These are phyloP conservation scores for Schoenoplectus triqueter DNA, from an alignment of 202 grass and related monocot genomes.

Conservation along the genomic window DNA sequence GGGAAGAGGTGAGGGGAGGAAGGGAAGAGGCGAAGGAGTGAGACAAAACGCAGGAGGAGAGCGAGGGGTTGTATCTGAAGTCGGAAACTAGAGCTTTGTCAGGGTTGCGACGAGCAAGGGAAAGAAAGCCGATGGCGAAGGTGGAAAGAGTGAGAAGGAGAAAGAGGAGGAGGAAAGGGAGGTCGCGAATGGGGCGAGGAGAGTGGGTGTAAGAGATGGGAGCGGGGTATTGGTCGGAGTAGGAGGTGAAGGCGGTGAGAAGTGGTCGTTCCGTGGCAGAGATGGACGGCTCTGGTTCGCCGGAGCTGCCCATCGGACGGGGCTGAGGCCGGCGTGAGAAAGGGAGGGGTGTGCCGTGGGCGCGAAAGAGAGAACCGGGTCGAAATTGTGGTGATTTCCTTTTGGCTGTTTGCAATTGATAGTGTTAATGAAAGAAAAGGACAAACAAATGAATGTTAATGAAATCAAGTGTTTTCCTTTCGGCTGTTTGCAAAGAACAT, in stretches of 20 bases:
- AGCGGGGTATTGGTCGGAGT: slow-evolving; percentile 19
- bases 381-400: background rate
- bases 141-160: slow-evolving; percentile 54
- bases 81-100: slow-evolving; percentile 30
- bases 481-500: background rate
- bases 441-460: background rate
- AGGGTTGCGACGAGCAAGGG: slow-evolving; percentile 49
- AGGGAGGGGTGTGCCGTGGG: background rate
- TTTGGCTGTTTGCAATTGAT: too few species aligned
- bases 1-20: slow-evolving; percentile 21
- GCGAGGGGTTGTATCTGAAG: slow-evolving; percentile 46
- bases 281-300: slow-evolving; percentile 12
- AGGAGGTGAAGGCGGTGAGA: background rate
- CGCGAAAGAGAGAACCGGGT: background rate
- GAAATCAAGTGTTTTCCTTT: background rate
- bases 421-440: background rate
- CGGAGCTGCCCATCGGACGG: slow-evolving; percentile 36
- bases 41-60: slow-evolving; percentile 48
- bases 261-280: slow-evolving; percentile 24
- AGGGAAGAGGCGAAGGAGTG: background rate
- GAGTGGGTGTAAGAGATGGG: slow-evolving; percentile 49
- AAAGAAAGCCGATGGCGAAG: slow-evolving; percentile 45
- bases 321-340: background rate
- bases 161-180: slow-evolving; percentile 49
- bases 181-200: slow-evolving; percentile 53